Base-by-base conservation (phyloP, 2,329 filamentous ascomycete species). In the Cladosporium sp. region DNA sequence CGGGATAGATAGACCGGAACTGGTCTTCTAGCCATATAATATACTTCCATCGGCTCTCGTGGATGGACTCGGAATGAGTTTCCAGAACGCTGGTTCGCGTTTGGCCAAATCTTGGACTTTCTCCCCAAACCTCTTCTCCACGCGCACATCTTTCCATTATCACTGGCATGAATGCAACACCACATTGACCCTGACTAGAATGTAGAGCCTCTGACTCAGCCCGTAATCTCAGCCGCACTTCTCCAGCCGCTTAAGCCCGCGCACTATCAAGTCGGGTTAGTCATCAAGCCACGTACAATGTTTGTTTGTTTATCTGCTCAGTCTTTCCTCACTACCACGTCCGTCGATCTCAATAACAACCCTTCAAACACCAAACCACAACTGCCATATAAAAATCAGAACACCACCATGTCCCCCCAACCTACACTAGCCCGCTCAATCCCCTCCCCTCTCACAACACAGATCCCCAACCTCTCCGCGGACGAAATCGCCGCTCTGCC, bases 401-500 rank as follows among this genome's bases (percentile, higher is more conserved):
- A 30, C 1, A 57, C 4, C 52, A 57, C 52, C 21, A 54, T 32
- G 26, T 15, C 52, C 52, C 14, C 26, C 15, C 51, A 14, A 21
- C 18, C 30, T 12, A 10, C 12, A 4, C 1, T n/a, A 15, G 11
- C 49, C 26, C 49, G 12, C 26, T 64, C 49, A n/a, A 64, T 47
- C 26, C 66, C 67, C 4, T 75, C 74, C 14, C 75, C 74, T 41
- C 69, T 57, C 36, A 66, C 68, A n/a, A 75, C 75, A n/a, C 67
- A 74, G 11, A 44, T 77, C 15, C 75, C 75, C n/a, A 68, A 70
- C 59, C 67, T 76, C 5, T 71, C 74, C 2, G 11, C 69, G 10
- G 61, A 68, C 12, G 68, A 76, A 58, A 69, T 71, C 38, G 66
- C 68, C 15, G 34, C 49, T 4, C 66, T 76, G 36, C 70, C 73